These are phyloP conservation scores for Tilletia setariae DNA, from an alignment of 1,284 basidiomycete genomes.

Conservation along the genomic window DNA sequence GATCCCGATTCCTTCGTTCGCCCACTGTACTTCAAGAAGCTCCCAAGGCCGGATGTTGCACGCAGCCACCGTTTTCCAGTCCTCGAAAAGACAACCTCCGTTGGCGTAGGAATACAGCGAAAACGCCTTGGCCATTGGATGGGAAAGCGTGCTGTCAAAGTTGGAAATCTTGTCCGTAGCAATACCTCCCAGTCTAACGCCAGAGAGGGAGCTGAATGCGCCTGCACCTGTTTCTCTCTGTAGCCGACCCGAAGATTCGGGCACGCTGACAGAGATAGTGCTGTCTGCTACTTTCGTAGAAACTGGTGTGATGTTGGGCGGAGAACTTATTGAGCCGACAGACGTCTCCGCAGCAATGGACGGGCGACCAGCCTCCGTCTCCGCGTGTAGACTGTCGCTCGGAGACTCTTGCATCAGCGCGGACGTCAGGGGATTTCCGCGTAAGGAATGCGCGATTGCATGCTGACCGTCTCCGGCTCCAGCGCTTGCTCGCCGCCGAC, in stretches of 20 bases:
- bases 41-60: slow-evolving; percentile 36
- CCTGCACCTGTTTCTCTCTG: slow-evolving; percentile 5
- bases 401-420: neutral
- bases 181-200: slow-evolving; percentile 31
- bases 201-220: slow-evolving; percentile 26
- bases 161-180: slow-evolving; percentile 25
- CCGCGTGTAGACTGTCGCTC: neutral
- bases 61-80: slow-evolving; percentile 37
- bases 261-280: neutral
- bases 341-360: too few species aligned
- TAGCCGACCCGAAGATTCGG: neutral
- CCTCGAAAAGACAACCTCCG: slow-evolving; percentile 33
- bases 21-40: slow-evolving; percentile 38
- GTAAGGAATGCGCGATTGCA: too few species aligned
- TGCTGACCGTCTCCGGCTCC: neutral
- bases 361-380: neutral
- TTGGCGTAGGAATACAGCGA: slow-evolving; percentile 33
- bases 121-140: slow-evolving; percentile 31
- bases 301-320: too few species aligned
- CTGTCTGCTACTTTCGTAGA: neutral
- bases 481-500: slow-evolving; percentile 5
- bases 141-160: slow-evolving; percentile 14
- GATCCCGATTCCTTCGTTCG: slow-evolving; percentile 13
- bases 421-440: too few species aligned
- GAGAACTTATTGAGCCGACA: too few species aligned